Base-by-base conservation (phyloP, 345 rosid genomes). In the Aurinia saxatilis region DNA sequence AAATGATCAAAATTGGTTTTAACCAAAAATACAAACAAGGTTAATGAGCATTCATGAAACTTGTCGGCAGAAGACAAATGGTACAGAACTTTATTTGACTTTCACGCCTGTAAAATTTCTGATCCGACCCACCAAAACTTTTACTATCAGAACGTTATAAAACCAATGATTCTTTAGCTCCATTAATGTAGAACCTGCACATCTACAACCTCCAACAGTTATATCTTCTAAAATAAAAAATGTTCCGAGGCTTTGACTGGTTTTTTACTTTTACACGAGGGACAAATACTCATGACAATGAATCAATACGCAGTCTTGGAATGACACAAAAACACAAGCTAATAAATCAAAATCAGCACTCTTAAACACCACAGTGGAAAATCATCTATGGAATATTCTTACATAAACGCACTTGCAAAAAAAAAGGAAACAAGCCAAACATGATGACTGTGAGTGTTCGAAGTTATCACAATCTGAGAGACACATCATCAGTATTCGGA, bases 21-120 rank as follows among this genome's bases (percentile, higher is more conserved):
- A 68, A 59, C 66, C n/a, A 68, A 60, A 60, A 47, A 59, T 59
- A 67, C 56, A 52, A 44, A 51, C 17, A 23, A 42, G 40, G 1
- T 19, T 49, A 58, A 31, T 21, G 30, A 50, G 30, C 55, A 52
- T 46, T 68, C 49, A 60, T 35, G 49, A 45, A 21, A 15, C 36
- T 18, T 68, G 73, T 68, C 73, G 61, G 73, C 62, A 68, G 27
- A 17, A 52, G 57, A 61, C 63, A 53, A 42, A 51, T 44, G 17
- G 61, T 37, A 45, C 73, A 60, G 40, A 60, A 23, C 54, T 40
- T 42, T 41, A 6, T 59, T 68, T 68, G 55, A 44, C 67, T 68
- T 60, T 51, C 54, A 68, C 13, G 31, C 49, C 36, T 17, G 60
- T 68, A 52, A 52, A 38, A 15, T 6, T 21, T 27, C 59, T 7